These are phyloP conservation scores for Podaxis sp. DNA, from an alignment of 768 basidiomycete genomes.

Conservation along the genomic window DNA sequence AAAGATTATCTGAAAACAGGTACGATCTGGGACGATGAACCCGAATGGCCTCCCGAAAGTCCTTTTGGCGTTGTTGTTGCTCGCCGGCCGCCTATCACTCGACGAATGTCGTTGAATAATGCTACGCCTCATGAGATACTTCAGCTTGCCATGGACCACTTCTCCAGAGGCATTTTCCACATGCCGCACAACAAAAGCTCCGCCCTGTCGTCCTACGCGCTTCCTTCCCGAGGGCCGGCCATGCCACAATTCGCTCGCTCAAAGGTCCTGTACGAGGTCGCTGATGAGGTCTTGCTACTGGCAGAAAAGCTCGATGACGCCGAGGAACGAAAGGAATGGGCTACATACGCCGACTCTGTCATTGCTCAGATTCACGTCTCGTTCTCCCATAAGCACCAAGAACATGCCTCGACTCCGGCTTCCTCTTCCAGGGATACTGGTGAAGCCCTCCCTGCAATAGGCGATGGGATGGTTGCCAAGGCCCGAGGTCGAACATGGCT, in stretches of 20 bases:
- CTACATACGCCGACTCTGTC: conserved; percentile 57
- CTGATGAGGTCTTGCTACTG: conserved; percentile 56
- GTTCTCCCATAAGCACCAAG: conserved; percentile 5
- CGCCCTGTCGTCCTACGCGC: conserved; percentile 18
- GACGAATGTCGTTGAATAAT: conserved; percentile 15
- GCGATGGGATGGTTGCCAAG: conserved; percentile 29
- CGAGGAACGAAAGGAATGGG: conserved; percentile 53
- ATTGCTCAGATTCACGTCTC: conserved; percentile 66
- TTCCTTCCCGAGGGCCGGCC: conserved; percentile 4
- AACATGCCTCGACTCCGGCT: not conserved
- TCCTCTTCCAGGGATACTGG: not conserved
- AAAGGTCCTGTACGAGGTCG: conserved; percentile 47
- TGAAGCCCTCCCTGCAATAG: not conserved
- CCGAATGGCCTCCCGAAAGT: conserved; percentile 14
- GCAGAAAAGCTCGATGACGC: conserved; percentile 51
- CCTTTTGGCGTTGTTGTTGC: conserved; percentile 16
- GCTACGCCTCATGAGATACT: conserved; percentile 9
- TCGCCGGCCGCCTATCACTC: conserved; percentile 18
- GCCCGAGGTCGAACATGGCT: conserved; percentile 56
- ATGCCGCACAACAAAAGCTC: conserved; percentile 48
- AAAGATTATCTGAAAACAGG: conserved; percentile 13
- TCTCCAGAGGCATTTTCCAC: conserved; percentile 66
- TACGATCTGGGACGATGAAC: conserved; percentile 14
- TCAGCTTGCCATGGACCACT: conserved; percentile 62
- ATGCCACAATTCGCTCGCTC: conserved; percentile 16